Base-by-base conservation (phyloP, 2,329 filamentous ascomycete species). In the Sporothrix phasma region DNA sequence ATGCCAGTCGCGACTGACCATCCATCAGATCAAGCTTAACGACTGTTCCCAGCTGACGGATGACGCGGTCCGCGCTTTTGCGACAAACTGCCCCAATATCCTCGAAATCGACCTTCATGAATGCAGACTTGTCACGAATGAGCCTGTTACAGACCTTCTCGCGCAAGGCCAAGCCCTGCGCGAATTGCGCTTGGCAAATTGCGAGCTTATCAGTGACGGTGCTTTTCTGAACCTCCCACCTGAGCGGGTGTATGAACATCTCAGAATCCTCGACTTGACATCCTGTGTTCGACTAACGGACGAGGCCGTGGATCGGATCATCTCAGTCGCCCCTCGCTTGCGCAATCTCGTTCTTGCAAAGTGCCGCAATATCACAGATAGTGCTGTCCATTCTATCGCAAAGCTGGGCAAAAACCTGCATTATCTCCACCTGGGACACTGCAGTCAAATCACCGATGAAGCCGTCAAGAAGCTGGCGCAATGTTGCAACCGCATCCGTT, bases 91-190 rank as follows among this genome's bases (percentile, higher is more conserved):
- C 73, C 90, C 87, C 13, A 93, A 96, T 69, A 92, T 99, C 37
- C 86, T 99, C 67, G 94, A 99, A 75, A 96, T 99, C 67, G 94
- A 99, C 73, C 83, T 99, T 15, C 90, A 96, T 70, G 88, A 91
- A 70, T 96, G 94, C 78, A 82, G 80, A 63, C 82, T 86, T 53
- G 86, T 99, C 68, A 89, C 89, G 67, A 94, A 95, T 72, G 83
- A 86, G 26, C 90, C 94, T 0, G 84, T 99, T 58, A 93, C 90
- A 0, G 84, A 88, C 2, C 83, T 99, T 15, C 81, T 99, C 58
- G 82, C 84, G 24, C 88, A 88, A 68, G 88, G 92, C 29, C 86
- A 85, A 61, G 88, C 92, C 62, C 82, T 99, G n/a, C 88, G 94
- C 62, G 94, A 99, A 76, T 79, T 99, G 31, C 88, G 93, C 19